Evolutionary conservation across 441 rosid genomes (phyloP), one percentile per base, ranked within the genome.

Genomic region (Croton setiger): DNA sequence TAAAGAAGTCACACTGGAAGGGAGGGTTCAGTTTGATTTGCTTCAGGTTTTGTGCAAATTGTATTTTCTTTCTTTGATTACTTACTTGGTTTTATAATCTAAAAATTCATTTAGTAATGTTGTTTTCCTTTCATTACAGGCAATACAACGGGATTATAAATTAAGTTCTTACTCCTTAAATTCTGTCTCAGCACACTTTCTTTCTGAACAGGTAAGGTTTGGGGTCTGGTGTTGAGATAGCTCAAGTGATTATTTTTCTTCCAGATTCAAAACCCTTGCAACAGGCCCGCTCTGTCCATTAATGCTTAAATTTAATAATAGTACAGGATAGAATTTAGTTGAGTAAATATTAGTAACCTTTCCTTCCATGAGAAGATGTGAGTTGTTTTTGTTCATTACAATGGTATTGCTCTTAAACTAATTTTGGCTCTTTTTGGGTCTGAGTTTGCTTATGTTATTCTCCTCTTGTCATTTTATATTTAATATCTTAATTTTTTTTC

Each of bases 121-220:
- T 43, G 9, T 59, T 57, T 74, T 49, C 65, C 21, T 62, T 66
- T 74, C n/a, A 18, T 70, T 78, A 73, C 76, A 92, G 99, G 96
- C 76, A n/a, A 80, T 95, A 87, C 98, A 82, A 71, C 88, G 98
- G 58, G 95, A 95, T 79, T 81, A 92, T 80, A 95, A 92, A 83
- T 79, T 95, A 75, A 95, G 98, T 89, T 92, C 97, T 60, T 95
- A 95, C 75, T 95, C 98, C 27, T 80, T 95, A 82, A 95, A 95
- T 78, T 88, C 98, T 66, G 98, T 95, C 81, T 92, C 98, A 51
- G 96, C 99, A 5, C 99, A 95, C 81, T 95, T 95, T 83, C 98
- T 95, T 56, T 88, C 96, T 39, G 98, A 92, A 83, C 98, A 95
- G 95, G 98, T 92, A 80, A 83, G 60, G 23, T 35, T 23, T 63